Percentiles rank a stretch among this genome's conserved stretches.
Evolutionary conservation across 352 stramenopile species (phyloP).

Genomic region (Pythium rishiriense): DNA sequence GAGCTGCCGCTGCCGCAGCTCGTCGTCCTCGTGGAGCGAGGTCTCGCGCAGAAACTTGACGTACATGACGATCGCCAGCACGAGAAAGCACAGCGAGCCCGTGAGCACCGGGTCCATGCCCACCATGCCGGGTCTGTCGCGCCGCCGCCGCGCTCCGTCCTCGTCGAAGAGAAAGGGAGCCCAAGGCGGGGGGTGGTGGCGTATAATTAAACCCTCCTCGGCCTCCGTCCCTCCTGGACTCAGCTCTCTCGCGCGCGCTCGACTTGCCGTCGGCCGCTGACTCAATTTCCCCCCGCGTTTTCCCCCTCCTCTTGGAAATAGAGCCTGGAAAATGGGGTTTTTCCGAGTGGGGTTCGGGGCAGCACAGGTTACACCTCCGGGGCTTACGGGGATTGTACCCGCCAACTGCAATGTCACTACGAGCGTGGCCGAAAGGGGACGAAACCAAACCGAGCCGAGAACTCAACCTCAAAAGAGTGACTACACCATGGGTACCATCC

Average conservation of each 20-base stretch:
- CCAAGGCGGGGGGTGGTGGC: background rate
- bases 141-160: background rate
- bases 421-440: too few species aligned
- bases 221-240: background rate
- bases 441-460: too few species aligned
- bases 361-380: background rate
- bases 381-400: background rate
- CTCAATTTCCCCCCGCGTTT: background rate
- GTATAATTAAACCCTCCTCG: conserved; percentile 8
- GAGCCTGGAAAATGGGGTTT: background rate
- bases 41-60: conserved; percentile 86
- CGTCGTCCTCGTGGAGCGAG: conserved; percentile 57
- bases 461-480: conserved; percentile 2
- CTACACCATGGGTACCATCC: too few species aligned
- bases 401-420: conserved; percentile 5
- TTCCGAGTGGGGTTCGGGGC: conserved; percentile 17
- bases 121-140: conserved; percentile 17
- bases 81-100: conserved; percentile 86
- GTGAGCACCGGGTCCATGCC: conserved; percentile 84
- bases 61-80: conserved; percentile 87
- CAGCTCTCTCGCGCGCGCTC: too few species aligned
- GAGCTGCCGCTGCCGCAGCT: conserved; percentile 36
- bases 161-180: background rate
- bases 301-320: background rate
- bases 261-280: too few species aligned